phyloP scores from a whole-genome alignment of 768 basidiomycete species.

The Boletus rex-veris region DNA sequence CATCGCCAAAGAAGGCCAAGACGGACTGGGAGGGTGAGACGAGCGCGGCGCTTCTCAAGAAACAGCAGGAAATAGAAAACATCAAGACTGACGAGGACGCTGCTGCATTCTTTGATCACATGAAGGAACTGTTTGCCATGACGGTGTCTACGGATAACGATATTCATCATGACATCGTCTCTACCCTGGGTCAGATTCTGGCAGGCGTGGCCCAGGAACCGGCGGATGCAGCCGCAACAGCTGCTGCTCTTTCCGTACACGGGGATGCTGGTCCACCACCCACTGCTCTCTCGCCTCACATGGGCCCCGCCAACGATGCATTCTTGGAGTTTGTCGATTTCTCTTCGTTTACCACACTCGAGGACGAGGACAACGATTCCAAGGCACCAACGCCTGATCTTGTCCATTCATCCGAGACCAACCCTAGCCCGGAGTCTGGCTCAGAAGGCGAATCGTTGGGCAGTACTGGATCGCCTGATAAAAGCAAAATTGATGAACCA shows the following conservation, averaged over 20 bases:
- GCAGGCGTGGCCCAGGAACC: constrained; percentile 51
- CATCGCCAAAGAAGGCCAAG: constrained; percentile 70
- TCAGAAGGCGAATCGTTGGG: constrained; percentile 56
- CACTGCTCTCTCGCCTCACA: constrained; percentile 34
- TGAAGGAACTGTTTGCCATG: constrained; percentile 61
- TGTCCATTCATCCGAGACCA: constrained; percentile 64
- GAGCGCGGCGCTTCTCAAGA: constrained; percentile 46
- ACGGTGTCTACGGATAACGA: constrained; percentile 40
- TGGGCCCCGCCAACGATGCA: constrained; percentile 34
- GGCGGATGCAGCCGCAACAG: constrained; percentile 30
- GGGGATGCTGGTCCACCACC: constrained; percentile 31
- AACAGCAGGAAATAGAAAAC: constrained; percentile 36
- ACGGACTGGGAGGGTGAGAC: constrained; percentile 66
- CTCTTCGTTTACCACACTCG: constrained; percentile 49
- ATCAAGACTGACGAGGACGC: constrained; percentile 71
- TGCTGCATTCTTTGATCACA: constrained; percentile 54
- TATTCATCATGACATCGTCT: constrained; percentile 46
- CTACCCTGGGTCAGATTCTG: constrained; percentile 60
- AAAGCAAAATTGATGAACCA: constrained; percentile 53
- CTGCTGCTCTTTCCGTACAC: constrained; percentile 25
- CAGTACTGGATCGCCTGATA: constrained; percentile 43
- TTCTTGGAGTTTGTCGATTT: constrained; percentile 65
- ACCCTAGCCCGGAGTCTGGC: constrained; percentile 73
- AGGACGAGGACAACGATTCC: constrained; percentile 59
- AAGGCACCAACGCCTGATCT: constrained; percentile 77